Conservation (phyloP, 169 alveolate species). For the Plasmodium sp. region DNA sequence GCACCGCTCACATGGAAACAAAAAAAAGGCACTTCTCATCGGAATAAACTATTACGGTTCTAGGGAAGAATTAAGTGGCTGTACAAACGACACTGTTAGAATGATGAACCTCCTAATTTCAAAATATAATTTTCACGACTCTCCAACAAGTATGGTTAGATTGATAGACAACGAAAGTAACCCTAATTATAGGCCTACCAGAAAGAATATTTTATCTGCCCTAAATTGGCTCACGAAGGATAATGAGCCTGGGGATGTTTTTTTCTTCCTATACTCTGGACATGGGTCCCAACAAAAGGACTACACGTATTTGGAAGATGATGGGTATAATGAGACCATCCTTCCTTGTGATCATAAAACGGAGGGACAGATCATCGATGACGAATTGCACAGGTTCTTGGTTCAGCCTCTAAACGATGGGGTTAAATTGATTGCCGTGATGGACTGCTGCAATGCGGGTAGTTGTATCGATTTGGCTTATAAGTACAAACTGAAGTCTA, state of each 20-base stretch:
- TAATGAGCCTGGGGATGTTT: conserved; percentile 79
- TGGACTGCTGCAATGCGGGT: conserved; percentile 80
- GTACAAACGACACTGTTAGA: conserved; percentile 80
- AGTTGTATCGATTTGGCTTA: conserved; percentile 56
- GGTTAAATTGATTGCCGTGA: conserved; percentile 77
- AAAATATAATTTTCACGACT: conserved; percentile 48
- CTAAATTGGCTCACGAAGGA: conserved; percentile 74
- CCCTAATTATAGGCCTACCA: conserved; percentile 45
- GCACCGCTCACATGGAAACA: conserved; percentile 18
- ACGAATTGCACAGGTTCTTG: conserved; percentile 65
- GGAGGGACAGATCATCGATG: conserved; percentile 75
- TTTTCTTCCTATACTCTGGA: conserved; percentile 83
- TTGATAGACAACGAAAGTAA: conserved; percentile 26
- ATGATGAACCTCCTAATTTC: conserved; percentile 74
- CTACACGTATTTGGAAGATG: conserved; percentile 55
- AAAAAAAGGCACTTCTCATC: conserved; percentile 78
- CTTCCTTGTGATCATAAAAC: conserved; percentile 78
- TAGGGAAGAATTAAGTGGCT: conserved; percentile 78
- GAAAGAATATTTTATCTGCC: conserved; percentile 58
- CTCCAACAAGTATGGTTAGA: conserved; percentile 41
- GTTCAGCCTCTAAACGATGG: conserved; percentile 77
- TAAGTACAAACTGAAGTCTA: conserved; percentile 32
- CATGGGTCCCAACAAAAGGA: conserved; percentile 77
- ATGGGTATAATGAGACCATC: conserved; percentile 83
- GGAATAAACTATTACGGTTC: conserved; percentile 83